Evolutionary conservation across 768 basidiomycete species (phyloP).

Genomic region (Termitomyces heimii): DNA sequence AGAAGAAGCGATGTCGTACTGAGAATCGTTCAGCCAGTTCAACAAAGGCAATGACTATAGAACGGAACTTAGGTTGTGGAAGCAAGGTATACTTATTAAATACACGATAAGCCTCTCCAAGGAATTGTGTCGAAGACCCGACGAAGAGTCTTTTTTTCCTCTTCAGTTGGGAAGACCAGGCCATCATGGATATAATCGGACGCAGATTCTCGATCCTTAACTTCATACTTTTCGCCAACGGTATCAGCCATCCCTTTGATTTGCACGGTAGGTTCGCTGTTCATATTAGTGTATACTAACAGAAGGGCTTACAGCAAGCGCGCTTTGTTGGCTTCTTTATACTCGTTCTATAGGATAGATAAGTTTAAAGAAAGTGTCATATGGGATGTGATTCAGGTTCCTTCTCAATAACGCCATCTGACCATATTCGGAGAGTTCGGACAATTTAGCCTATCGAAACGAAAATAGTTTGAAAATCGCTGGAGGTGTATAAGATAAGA

Average conservation of each 20-base stretch:
- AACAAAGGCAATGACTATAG: conserved; percentile 53
- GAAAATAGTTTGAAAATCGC: not conserved
- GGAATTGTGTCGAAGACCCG: conserved; percentile 55
- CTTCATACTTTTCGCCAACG: not conserved
- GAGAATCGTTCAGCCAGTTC: conserved; percentile 76
- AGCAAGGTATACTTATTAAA: conserved; percentile 1
- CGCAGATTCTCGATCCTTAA: not conserved
- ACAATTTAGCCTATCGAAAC: not conserved
- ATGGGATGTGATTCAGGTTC: not conserved
- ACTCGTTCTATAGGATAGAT: not conserved
- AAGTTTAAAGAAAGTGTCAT: not conserved
- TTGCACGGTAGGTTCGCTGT: not conserved
- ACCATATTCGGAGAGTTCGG: not conserved
- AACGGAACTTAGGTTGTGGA: not conserved
- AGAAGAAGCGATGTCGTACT: conserved; percentile 23
- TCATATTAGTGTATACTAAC: not conserved
- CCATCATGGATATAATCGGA: conserved; percentile 37
- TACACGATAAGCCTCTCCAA: conserved; percentile 50
- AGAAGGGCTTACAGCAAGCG: not conserved
- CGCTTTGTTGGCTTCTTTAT: not conserved
- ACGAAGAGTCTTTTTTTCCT: conserved; percentile 52
- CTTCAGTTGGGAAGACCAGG: conserved; percentile 57
- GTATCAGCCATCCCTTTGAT: not conserved
- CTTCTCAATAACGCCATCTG: not conserved
- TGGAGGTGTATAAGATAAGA: not conserved